Evolutionary conservation across 73 alveolate species (phyloP).

Genomic region (Tetrahymena thermophila): DNA sequence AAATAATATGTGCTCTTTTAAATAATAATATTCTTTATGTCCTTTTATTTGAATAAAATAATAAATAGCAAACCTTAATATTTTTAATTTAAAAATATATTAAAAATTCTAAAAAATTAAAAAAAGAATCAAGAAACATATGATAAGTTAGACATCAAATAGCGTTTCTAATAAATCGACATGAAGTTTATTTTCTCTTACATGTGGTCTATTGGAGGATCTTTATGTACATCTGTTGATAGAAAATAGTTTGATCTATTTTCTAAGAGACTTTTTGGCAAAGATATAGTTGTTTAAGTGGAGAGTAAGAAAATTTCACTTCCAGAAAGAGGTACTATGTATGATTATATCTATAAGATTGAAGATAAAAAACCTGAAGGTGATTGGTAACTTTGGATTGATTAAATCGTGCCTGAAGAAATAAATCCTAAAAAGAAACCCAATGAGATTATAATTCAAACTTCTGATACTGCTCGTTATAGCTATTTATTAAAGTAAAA

Average conservation of each 20-base stretch:
- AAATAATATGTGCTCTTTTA: no score
- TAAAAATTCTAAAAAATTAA: not conserved
- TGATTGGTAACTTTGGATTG: constrained; percentile 93
- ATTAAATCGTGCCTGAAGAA: constrained; percentile 67
- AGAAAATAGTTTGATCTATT: constrained; percentile 83
- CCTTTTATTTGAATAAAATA: no score
- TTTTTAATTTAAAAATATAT: no score
- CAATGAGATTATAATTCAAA: constrained; percentile 95
- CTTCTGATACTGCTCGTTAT: constrained; percentile 97
- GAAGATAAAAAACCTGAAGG: constrained; percentile 70
- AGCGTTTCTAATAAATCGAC: constrained; percentile 21
- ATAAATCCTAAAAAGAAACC: constrained; percentile 82
- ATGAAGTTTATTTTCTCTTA: constrained; percentile 72
- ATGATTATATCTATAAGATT: constrained; percentile 90
- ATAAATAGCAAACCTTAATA: no score
- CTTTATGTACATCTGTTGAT: constrained; percentile 78
- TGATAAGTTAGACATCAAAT: constrained; percentile 35
- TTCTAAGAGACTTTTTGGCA: constrained; percentile 82
- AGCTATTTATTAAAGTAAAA: constrained; percentile 69
- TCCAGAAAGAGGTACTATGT: constrained; percentile 96
- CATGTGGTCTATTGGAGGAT: constrained; percentile 96
- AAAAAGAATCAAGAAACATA: constrained; percentile 47
- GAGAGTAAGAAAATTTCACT: constrained; percentile 82
- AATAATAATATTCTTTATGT: no score
- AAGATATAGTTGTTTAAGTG: constrained; percentile 69